A percentile compares a stretch with the other conserved stretches of the same genome.
Evolutionary conservation across 352 stramenopile species (phyloP).

Genomic region (Phytophthora gonapodyides): DNA sequence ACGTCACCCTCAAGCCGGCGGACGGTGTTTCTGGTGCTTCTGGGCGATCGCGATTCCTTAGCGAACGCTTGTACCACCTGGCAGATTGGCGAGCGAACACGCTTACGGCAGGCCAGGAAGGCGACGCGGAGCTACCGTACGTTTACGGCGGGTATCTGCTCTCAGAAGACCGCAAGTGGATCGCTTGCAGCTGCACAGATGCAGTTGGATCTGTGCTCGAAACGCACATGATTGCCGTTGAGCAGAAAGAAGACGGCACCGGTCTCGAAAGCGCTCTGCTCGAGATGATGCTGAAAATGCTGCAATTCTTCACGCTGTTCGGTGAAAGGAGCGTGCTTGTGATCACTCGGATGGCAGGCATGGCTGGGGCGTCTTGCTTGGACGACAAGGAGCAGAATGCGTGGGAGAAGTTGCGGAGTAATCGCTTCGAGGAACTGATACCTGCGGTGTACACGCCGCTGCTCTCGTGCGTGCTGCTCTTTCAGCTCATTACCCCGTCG

Average conservation of each 20-base stretch:
- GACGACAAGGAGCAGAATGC: constrained; percentile 42
- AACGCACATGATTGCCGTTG: constrained; percentile 48
- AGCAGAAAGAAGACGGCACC: constrained; percentile 16
- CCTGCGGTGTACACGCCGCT: constrained; percentile 40
- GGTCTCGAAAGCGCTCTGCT: constrained; percentile 43
- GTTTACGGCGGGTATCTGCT: constrained; percentile 63
- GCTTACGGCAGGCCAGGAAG: constrained; percentile 7
- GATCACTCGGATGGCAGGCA: constrained; percentile 42
- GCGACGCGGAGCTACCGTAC: constrained; percentile 22
- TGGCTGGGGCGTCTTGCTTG: constrained; percentile 21
- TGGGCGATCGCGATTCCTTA: constrained; percentile 47
- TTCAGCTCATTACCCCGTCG: constrained; percentile 42
- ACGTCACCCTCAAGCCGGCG: constrained; percentile 52
- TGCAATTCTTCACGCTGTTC: constrained; percentile 66
- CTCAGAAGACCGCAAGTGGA: constrained; percentile 63
- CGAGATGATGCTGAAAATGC: constrained; percentile 49
- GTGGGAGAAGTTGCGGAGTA: constrained; percentile 45
- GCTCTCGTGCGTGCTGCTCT: constrained; percentile 43
- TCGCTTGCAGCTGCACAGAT: constrained; percentile 59
- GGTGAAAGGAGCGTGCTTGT: constrained; percentile 52
- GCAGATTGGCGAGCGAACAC: constrained; percentile 39
- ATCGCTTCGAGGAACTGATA: constrained; percentile 38
- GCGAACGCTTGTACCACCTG: constrained; percentile 70
- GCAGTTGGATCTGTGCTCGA: constrained; percentile 65
- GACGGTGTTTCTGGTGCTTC: constrained; percentile 17